Percentiles rank a stretch among this genome's conserved stretches.
These are phyloP conservation scores for Pseudonitzschia multiseries DNA, from an alignment of 108 stramenopile species.

Conservation along the genomic window DNA sequence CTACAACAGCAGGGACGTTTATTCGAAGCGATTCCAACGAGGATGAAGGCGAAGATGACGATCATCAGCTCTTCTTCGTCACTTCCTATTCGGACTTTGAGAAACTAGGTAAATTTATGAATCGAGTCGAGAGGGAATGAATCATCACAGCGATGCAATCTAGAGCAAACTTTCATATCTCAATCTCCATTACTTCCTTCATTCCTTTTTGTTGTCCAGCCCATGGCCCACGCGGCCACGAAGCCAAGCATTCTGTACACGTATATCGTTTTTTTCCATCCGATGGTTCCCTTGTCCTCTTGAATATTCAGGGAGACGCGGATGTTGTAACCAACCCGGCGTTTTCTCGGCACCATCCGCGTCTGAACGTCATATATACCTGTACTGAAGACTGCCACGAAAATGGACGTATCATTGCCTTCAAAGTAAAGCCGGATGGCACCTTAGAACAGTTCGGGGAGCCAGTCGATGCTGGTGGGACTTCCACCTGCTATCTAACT, in stretches of 20 bases:
- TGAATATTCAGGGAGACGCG: slow-evolving; percentile 75
- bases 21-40: background rate
- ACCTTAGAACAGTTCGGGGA: slow-evolving; percentile 60
- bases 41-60: slow-evolving; percentile 21
- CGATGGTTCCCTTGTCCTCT: slow-evolving; percentile 81
- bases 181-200: background rate
- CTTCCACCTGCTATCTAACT: slow-evolving; percentile 94
- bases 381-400: slow-evolving; percentile 93
- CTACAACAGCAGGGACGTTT: background rate
- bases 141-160: background rate
- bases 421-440: slow-evolving; percentile 67
- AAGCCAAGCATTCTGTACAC: slow-evolving; percentile 71
- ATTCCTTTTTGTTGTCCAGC: slow-evolving; percentile 39
- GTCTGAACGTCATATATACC: slow-evolving; percentile 89
- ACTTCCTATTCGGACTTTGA: slow-evolving; percentile 77
- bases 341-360: slow-evolving; percentile 89
- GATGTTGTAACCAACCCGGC: slow-evolving; percentile 88
- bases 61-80: slow-evolving; percentile 71
- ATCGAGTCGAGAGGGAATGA: background rate
- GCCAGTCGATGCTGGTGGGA: slow-evolving; percentile 82
- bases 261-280: slow-evolving; percentile 80
- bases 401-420: slow-evolving; percentile 86
- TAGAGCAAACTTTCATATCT: background rate
- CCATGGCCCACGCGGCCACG: slow-evolving; percentile 88
- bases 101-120: slow-evolving; percentile 50